Percentiles rank a stretch among this genome's conserved stretches.
Conservation (phyloP, 768 basidiomycete species). For the Termitomyces sp. region DNA sequence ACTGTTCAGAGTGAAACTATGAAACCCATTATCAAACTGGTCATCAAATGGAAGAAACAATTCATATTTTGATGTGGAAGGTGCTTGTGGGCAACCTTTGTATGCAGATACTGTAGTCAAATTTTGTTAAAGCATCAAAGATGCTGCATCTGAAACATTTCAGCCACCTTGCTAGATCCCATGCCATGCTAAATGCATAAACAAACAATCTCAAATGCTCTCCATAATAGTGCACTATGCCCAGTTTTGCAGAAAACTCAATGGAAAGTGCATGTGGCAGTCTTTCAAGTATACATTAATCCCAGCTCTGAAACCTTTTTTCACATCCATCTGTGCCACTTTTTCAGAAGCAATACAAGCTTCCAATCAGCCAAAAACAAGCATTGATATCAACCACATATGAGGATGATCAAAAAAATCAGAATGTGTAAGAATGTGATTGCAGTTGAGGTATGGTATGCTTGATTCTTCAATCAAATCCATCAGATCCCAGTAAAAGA, state of each 20-base stretch:
- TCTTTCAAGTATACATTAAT: background rate
- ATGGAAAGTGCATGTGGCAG: background rate
- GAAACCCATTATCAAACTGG: slow-evolving; percentile 13
- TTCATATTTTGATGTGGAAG: background rate
- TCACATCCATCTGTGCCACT: background rate
- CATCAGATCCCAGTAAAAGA: background rate
- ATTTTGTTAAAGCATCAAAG: slow-evolving; percentile 14
- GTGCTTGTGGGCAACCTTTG: background rate
- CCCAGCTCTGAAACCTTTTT: background rate
- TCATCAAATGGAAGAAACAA: background rate
- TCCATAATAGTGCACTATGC: slow-evolving; percentile 7
- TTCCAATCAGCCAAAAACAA: background rate
- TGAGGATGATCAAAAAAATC: background rate
- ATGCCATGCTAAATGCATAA: slow-evolving; percentile 18
- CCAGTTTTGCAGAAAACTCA: background rate
- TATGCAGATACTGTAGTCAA: slow-evolving; percentile 4
- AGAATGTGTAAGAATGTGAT: background rate
- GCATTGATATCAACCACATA: background rate
- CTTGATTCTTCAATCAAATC: background rate
- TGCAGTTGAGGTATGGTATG: background rate
- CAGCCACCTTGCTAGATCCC: slow-evolving; percentile 13
- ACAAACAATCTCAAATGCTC: slow-evolving; percentile 14
- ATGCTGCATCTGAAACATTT: slow-evolving; percentile 8
- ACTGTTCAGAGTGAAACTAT: slow-evolving; percentile 16
- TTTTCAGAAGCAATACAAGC: background rate